Base-by-base conservation (phyloP, 1,284 basidiomycete genomes). In the Rhodotorula sp. region DNA sequence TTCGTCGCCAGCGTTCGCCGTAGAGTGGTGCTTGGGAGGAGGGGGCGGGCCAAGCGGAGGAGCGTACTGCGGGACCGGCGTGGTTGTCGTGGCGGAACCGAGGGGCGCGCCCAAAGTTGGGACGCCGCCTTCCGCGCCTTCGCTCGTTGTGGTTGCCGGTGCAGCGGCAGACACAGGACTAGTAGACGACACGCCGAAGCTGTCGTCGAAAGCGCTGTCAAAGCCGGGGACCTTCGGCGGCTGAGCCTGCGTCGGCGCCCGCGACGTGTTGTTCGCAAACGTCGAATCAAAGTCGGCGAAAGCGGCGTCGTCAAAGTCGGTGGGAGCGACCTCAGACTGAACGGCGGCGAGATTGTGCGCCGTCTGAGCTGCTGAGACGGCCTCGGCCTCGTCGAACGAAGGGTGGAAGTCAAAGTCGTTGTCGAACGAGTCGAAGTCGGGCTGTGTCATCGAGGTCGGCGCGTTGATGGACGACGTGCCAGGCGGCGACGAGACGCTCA, bases 1-100 rank as follows among this genome's bases (percentile, higher is more conserved):
- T 71, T 90, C 90, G 39, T 88, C 88, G 10, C 53, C 36, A 5
- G 68, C 75, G 13, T 59, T 57, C 6, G 22, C 20, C 13, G 32
- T 57, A 30, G 46, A 24, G 13, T 32, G 22, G n/a, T 27, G 34
- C 5, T 17, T 27, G 32, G 49, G 48, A 11, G 47, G 47, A 2
- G 32, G 47, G 4, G 19, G 32, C 48, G 48, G 51, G 20, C 24
- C 32, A 9, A 30, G 61, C 52, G 49, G 39, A n/a, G 32, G 48
- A 24, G 44, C 44, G 39, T 48, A 44, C 13, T 6, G 24, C 22
- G 59, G 52, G 6, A 51, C 29, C 7, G 60, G 24, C 7, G 32
- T 29, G 8, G 56, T 46, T 13, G 39, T 17, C 17, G 34, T 19
- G 48, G 32, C 4, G 46, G 44, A 2, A 4, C 59, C 60, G 36